These are phyloP conservation scores for Coemansia sp. DNA, from an alignment of 192 early-diverging fungal species.

Conservation along the genomic window DNA sequence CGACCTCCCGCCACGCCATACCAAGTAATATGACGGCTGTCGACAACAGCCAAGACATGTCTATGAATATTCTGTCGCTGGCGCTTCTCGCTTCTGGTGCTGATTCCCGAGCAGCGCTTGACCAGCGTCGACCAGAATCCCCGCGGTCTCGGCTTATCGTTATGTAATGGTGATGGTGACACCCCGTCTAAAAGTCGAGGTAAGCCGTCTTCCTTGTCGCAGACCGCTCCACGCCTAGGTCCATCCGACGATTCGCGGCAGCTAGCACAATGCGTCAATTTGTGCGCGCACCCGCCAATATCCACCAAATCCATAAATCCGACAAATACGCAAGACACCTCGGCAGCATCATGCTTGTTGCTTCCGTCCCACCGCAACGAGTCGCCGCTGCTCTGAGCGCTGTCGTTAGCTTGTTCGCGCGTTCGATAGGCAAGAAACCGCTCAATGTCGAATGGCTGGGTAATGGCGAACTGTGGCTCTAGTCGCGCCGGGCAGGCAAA, in stretches of 20 bases:
- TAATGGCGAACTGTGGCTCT: conserved; percentile 38
- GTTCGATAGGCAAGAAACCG: conserved; percentile 27
- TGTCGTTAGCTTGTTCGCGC: not conserved
- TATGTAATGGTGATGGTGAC: not conserved
- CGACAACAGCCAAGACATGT: conserved; percentile 3
- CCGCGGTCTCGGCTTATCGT: not conserved
- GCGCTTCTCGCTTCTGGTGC: not conserved
- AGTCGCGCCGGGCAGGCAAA: conserved; percentile 41
- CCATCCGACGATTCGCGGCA: not conserved
- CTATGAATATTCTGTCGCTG: not conserved
- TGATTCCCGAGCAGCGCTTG: conserved; percentile 6
- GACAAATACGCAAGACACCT: conserved; percentile 15
- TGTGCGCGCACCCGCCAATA: not conserved
- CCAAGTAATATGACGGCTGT: conserved; percentile 4
- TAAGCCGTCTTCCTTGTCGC: not conserved
- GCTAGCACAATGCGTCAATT: conserved; percentile 9
- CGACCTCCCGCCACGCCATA: not conserved
- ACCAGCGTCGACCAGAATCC: conserved; percentile 16
- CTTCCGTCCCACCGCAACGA: conserved; percentile 3
- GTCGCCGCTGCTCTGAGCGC: not conserved
- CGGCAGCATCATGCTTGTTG: not conserved
- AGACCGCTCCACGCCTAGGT: not conserved
- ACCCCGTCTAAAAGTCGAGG: not conserved
- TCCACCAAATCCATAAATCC: conserved; percentile 35
- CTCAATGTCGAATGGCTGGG: conserved; percentile 41